Base-by-base conservation (phyloP, 228 moss, liverwort and hornwort genomes). In the Sphagnum fallax region DNA sequence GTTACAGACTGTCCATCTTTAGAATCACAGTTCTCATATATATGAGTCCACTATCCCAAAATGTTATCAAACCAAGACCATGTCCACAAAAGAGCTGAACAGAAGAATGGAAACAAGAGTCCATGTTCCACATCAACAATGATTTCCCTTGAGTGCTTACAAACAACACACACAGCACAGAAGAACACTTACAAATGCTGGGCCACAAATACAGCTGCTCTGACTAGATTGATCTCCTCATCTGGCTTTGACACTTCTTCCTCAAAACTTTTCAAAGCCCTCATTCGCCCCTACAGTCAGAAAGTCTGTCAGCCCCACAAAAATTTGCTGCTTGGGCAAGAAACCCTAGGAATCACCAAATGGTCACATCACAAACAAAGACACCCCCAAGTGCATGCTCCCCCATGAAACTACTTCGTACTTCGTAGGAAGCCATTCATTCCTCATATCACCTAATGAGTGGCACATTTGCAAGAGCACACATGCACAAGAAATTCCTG, bases 171-270 rank as follows among this genome's bases (percentile, higher is more conserved):
- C 55, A 8, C 55, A 8, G 55, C 8, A 12, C 4, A 65, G 64
- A 49, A 74, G 61, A 67, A 8, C 61, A 75, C 79, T 79, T 72
- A 88, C 87, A 84, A 77, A 65, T 88, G 87, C 74, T 88, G 87
- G 60, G 87, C 84, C 59, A 88, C 81, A 72, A 81, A 84, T 47
- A 77, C 82, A 14, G 84, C 75, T 68, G 81, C 84, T 75, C 87
- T 73, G 52, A 88, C 72, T 71, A 88, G 55, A 69, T 74, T 82
- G 69, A 88, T 82, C 50, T 88, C 81, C 75, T 82, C 79, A 67
- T 88, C 87, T 52, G 84, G 65, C 75, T 88, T 88, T 49, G 77
- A 76, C 67, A 84, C 75, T 75, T 88, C 87, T 60, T 77, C 75
- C 59, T 77, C 77, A 62, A 88, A 88, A 65, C 78, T 84, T 65